These are phyloP conservation scores for Oemleria cerasiformis DNA, from an alignment of 306 rosid species.

Conservation along the genomic window DNA sequence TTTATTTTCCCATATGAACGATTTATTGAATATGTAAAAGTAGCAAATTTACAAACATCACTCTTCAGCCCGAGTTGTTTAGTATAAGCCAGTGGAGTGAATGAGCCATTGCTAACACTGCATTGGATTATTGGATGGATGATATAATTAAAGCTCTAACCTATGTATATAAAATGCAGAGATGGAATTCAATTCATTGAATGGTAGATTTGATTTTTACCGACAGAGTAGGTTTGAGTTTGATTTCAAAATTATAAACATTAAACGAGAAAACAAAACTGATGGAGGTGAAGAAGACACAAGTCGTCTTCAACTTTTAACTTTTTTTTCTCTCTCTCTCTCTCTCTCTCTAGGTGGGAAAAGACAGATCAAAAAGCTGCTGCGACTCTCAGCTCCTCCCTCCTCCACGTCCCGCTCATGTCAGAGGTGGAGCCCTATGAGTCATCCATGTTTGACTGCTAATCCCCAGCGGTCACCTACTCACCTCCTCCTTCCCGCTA, in stretches of 20 bases:
- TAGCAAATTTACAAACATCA: too few relatives aligned
- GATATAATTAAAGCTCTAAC: too few relatives aligned
- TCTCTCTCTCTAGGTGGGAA: conserved; percentile 35
- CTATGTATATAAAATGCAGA: too few relatives aligned
- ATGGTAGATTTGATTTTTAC: conserved; percentile 8
- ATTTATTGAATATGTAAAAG: too few relatives aligned
- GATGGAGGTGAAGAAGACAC: conserved; percentile 27
- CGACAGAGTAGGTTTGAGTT: conserved; percentile 2
- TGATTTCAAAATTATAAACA: too few relatives aligned
- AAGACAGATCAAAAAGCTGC: conserved; percentile 48
- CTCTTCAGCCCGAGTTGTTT: too few relatives aligned
- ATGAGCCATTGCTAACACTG: too few relatives aligned
- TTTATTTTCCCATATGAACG: too few relatives aligned
- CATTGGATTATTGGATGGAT: too few relatives aligned
- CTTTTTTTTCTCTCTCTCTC: too few relatives aligned
- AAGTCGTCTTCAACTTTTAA: conserved; percentile 25
- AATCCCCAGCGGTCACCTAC: background rate
- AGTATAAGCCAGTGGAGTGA: too few relatives aligned
- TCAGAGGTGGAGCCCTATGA: conserved; percentile 36
- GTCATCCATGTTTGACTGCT: conserved; percentile 44
- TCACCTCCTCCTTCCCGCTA: background rate
- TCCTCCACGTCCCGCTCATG: conserved; percentile 26
- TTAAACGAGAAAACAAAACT: background rate
- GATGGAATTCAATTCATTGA: conserved; percentile 9
- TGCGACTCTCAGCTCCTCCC: conserved; percentile 27